Evolutionary conservation across 78 protist genomes (phyloP).

Genomic region (Monosiga brevicollis): DNA sequence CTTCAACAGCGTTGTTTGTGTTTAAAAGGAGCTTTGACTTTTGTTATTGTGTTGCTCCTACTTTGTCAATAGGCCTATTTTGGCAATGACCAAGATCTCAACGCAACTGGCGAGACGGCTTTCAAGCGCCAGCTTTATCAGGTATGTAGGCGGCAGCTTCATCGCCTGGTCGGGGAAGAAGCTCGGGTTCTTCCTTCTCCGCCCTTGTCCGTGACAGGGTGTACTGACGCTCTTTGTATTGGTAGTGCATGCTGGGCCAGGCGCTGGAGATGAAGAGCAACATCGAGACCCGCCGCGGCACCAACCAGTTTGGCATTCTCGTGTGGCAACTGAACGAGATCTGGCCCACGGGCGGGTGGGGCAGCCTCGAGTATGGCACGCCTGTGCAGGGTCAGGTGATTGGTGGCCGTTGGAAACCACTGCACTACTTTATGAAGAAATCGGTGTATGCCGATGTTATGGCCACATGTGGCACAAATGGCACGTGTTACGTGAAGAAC

Average conservation of each 20-base stretch:
- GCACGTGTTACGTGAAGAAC: slow-evolving; percentile 12
- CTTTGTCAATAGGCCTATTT: neutral
- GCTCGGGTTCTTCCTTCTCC: too few species aligned
- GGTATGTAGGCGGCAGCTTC: neutral
- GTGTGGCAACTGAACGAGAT: slow-evolving; percentile 44
- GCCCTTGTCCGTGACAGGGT: too few species aligned
- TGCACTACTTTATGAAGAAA: slow-evolving; percentile 4
- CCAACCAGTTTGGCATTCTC: slow-evolving; percentile 24
- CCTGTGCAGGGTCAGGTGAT: slow-evolving; percentile 22
- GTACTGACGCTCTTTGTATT: neutral
- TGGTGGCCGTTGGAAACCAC: slow-evolving; percentile 45
- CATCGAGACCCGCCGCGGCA: slow-evolving; percentile 16
- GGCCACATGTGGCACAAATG: slow-evolving; percentile 19
- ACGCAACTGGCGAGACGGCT: slow-evolving; percentile 10
- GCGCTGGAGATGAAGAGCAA: slow-evolving; percentile 21
- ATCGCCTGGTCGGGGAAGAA: too few species aligned
- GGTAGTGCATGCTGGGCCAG: slow-evolving; percentile 23
- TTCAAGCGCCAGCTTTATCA: slow-evolving; percentile 25
- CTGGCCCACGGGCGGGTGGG: slow-evolving; percentile 64
- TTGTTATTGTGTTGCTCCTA: neutral
- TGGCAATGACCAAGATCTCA: neutral
- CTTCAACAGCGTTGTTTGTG: too few species aligned
- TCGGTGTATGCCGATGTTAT: slow-evolving; percentile 11
- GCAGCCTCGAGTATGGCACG: slow-evolving; percentile 36
- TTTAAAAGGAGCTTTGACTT: neutral